phyloP scores from a whole-genome alignment of 1,284 basidiomycete species.

The Grifola frondosa region DNA sequence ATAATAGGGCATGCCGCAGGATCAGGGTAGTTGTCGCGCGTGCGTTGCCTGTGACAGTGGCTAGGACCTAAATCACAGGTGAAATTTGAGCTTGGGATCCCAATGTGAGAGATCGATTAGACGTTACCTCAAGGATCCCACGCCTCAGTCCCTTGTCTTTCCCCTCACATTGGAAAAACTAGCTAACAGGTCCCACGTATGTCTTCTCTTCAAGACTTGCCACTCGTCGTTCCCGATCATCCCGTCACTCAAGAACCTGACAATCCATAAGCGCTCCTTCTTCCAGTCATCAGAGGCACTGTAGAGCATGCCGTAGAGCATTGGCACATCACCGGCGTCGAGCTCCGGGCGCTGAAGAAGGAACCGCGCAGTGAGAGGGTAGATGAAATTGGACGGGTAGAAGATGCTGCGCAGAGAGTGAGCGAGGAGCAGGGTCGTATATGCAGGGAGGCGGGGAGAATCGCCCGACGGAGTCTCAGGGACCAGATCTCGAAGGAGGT shows the following conservation, averaged over 20 bases:
- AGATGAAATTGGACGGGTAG: conserved; percentile 78
- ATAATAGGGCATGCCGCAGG: conserved; percentile 64
- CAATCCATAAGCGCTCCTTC: conserved; percentile 86
- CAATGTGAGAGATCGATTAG: conserved; percentile 3
- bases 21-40: conserved; percentile 69
- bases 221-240: conserved; percentile 77
- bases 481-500: conserved; percentile 67
- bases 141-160: conserved; percentile 54
- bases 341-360: conserved; percentile 80
- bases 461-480: conserved; percentile 34
- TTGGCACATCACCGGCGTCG: conserved; percentile 77
- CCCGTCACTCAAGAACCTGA: conserved; percentile 81
- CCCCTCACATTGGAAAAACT: conserved; percentile 73
- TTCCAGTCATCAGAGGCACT: conserved; percentile 74
- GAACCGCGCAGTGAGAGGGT: conserved; percentile 79
- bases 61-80: conserved; percentile 53
- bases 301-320: conserved; percentile 86
- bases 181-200: conserved; percentile 86
- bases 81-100: conserved; percentile 6
- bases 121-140: conserved; percentile 65
- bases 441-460: conserved; percentile 63
- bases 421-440: conserved; percentile 77
- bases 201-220: conserved; percentile 76
- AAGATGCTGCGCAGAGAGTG: conserved; percentile 80
- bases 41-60: conserved; percentile 65